Base-by-base conservation (phyloP, 345 rosid genomes). In the Sonneratia caseolaris region DNA sequence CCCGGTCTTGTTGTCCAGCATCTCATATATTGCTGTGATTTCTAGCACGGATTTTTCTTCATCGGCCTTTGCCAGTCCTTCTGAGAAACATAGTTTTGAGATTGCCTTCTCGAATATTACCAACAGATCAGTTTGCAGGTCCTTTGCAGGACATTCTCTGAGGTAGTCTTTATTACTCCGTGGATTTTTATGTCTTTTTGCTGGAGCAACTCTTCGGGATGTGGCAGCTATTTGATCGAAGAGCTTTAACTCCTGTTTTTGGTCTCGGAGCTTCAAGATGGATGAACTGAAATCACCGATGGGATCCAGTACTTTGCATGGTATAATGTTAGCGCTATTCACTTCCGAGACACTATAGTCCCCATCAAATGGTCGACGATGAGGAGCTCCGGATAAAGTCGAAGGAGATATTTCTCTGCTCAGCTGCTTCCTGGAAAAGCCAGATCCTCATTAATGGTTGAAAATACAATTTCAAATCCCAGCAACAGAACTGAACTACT, bases 11-110 rank as follows among this genome's bases (percentile, higher is more conserved):
- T 72, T 68, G 79, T 83, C 83, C 68, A 93, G 76, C 85, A 90
- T 86, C 76, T 87, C 81, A 56, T 86, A 93, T 37, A 87, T 81
- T 64, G 87, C 74, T 53, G 87, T 82, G 55, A 91, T 85, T 80
- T 93, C 90, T 7, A 84, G 64, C 12, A 86, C 84, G 69, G 86
- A 88, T 43, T 87, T 86, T 73, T 90, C 85, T 64, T 81, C 87
- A 14, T 62, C 66, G 3, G 72, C 78, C 24, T 82, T 83, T 14
- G 84, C 82, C 68, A 85, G 53, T n/a, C 81, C 86, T 75, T 82
- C 84, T 0, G 85, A 79, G 74, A 84, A 82, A 67, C 82, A 80
- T n/a, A 84, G 71, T 61, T 76, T 79, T 15, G 91, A 85, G 68
- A 91, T 78, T 40, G 82, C 86, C 75, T 76, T 81, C 79, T 91